Base-by-base conservation (phyloP, 2,329 filamentous ascomycete species). In the Clarireedia monteithiana region DNA sequence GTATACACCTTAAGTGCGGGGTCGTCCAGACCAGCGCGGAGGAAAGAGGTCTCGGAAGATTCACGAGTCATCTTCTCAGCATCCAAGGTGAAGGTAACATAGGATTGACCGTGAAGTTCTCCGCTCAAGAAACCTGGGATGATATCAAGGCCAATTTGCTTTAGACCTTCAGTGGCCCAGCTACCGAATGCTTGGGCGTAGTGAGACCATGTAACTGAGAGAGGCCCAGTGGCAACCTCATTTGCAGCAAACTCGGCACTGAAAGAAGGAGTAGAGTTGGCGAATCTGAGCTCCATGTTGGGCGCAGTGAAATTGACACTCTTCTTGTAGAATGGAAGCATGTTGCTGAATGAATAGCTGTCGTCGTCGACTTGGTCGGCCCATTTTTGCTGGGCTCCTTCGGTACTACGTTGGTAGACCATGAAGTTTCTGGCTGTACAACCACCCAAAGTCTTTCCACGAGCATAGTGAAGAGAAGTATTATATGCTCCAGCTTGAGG, bases 331-430 rank as follows among this genome's bases (percentile, higher is more conserved):
- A 74, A 80, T 3, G 73, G 73, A 20, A 75, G 67, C 36, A 79
- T 69, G 15, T 71, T 71, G 5, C 74, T 65, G 55, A 75, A 77
- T 58, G 70, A 72, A 70, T 76, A 81, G 3, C 68, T 62, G 1
- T 71, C 55, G 48, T 79, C 75, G 1, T 66, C 68, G 2, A 71
- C 66, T 3, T 70, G 58, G 17, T 69, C 63, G 4, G 68, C 73
- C 77, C 76, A 79, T 38, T 70, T 67, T 23, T 78, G 70, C 59
- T 15, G 71, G 73, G 36, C 60, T 60, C 24, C 55, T 24, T 58
- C 51, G 7, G 66, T 63, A 23, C 56, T 62, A 50, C 65, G 66
- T 51, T 67, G 66, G 48, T 68, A 67, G 4, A 64, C 63, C 67
- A 70, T 68, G 46, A 64, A 68, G 55, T 71, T 70, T 24, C 62